Evolutionary conservation across 2,329 filamentous ascomycete species (phyloP).

Genomic region (Colletotrichum navitas): DNA sequence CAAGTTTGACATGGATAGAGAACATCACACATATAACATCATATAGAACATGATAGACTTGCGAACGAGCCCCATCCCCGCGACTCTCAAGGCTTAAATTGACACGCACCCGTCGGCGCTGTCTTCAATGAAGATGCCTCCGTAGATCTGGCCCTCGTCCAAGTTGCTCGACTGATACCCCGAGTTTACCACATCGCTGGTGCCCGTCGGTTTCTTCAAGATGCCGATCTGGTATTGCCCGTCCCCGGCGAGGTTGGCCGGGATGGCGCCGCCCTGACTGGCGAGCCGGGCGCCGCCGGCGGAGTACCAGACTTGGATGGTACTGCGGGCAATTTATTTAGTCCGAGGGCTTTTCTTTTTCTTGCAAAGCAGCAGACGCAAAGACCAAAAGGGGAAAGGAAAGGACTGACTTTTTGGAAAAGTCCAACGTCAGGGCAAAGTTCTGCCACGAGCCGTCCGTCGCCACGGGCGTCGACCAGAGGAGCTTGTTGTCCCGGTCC

Average conservation of each 20-base stretch:
- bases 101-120: slow-evolving; percentile 57
- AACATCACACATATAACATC: neutral
- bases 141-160: slow-evolving; percentile 64
- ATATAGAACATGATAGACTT: slow-evolving; percentile 1
- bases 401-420: slow-evolving; percentile 31
- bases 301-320: slow-evolving; percentile 43
- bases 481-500: slow-evolving; percentile 36
- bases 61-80: neutral
- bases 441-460: slow-evolving; percentile 43
- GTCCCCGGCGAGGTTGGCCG: slow-evolving; percentile 22
- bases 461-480: slow-evolving; percentile 41
- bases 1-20: neutral
- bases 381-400: neutral
- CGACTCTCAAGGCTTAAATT: slow-evolving; percentile 44
- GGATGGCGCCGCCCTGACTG: slow-evolving; percentile 19
- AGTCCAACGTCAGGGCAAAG: slow-evolving; percentile 44
- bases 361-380: neutral
- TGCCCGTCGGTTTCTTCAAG: slow-evolving; percentile 68
- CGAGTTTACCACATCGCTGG: slow-evolving; percentile 61
- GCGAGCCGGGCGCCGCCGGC: slow-evolving; percentile 27
- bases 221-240: slow-evolving; percentile 65
- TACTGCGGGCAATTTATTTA: slow-evolving; percentile 14
- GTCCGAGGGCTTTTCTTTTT: neutral
- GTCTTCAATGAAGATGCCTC: slow-evolving; percentile 64
- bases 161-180: slow-evolving; percentile 62